These are phyloP conservation scores for Geum urbanum DNA, from an alignment of 306 rosid species.

Conservation along the genomic window DNA sequence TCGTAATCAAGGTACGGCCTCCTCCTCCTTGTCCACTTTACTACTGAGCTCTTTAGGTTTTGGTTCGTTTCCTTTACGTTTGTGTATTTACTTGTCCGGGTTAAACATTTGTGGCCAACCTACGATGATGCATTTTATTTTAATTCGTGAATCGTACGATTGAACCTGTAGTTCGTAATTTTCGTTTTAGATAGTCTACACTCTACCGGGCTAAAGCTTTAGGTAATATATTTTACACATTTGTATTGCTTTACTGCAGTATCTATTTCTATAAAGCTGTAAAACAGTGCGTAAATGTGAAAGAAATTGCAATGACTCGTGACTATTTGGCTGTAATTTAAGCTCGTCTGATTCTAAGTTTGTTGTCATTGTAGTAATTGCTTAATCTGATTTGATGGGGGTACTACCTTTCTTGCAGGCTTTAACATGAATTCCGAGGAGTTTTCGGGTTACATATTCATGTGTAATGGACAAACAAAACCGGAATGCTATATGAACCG, in stretches of 20 bases:
- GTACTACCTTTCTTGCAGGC: background rate
- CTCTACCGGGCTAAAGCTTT: background rate
- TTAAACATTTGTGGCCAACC: background rate
- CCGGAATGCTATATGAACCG: slow-evolving; percentile 10
- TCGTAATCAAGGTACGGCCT: background rate
- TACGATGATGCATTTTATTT: background rate
- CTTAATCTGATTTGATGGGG: background rate
- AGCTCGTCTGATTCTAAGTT: no score
- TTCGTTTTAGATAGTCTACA: background rate
- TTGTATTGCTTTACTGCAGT: background rate
- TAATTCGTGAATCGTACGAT: background rate
- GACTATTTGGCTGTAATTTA: background rate
- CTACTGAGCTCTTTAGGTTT: no score
- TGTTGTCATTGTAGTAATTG: background rate
- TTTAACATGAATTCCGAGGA: slow-evolving; percentile 10
- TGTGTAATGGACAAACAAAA: slow-evolving; percentile 20
- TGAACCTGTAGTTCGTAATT: background rate
- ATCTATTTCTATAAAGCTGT: background rate
- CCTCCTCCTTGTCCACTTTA: background rate
- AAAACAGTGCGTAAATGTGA: background rate
- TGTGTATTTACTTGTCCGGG: no score
- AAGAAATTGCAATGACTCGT: background rate
- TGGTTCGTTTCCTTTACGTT: no score
- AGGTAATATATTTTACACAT: background rate
- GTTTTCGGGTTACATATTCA: slow-evolving; percentile 10